These are phyloP conservation scores for Citrus glauca DNA, from an alignment of 345 rosid genomes.

Conservation along the genomic window DNA sequence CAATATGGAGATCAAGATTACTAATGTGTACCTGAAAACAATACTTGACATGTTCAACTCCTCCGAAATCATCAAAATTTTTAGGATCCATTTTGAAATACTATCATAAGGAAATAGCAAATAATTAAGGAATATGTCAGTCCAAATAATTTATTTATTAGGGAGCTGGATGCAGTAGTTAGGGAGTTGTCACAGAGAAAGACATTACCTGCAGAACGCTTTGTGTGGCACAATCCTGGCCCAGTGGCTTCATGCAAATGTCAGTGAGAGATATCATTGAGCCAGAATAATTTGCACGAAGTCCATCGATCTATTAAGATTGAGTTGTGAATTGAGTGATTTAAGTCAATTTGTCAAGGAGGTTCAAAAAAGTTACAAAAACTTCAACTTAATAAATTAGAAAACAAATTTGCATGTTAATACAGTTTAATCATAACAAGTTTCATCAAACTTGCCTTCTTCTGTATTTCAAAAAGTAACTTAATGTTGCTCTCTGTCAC, in stretches of 20 bases:
- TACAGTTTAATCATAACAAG: slow-evolving; percentile 11
- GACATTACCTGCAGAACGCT: slow-evolving; percentile 77
- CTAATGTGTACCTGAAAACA: slow-evolving; percentile 73
- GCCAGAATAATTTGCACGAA: slow-evolving; percentile 81
- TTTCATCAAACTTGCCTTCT: slow-evolving; percentile 45
- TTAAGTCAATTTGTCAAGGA: not conserved
- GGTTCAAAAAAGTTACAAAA: not conserved
- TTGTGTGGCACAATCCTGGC: slow-evolving; percentile 91
- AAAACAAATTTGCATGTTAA: not conserved
- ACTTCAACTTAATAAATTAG: not conserved
- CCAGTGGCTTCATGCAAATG: slow-evolving; percentile 94
- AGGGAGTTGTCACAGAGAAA: not conserved
- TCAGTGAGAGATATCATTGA: slow-evolving; percentile 59
- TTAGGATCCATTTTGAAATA: slow-evolving; percentile 86
- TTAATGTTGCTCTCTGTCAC: slow-evolving; percentile 81
- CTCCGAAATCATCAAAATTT: slow-evolving; percentile 76
- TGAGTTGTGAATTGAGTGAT: slow-evolving; percentile 9
- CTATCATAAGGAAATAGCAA: slow-evolving; percentile 52
- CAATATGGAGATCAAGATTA: not conserved
- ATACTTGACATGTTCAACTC: slow-evolving; percentile 77
- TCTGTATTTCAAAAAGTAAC: slow-evolving; percentile 88
- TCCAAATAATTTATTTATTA: not conserved
- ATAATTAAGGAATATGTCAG: slow-evolving; percentile 11
- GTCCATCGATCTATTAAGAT: slow-evolving; percentile 65
- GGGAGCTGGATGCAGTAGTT: not conserved